Evolutionary conservation across 495 filamentous ascomycete genomes (phyloP), one percentile per base, ranked within the genome.

Genomic region (Xylaria castorea): DNA sequence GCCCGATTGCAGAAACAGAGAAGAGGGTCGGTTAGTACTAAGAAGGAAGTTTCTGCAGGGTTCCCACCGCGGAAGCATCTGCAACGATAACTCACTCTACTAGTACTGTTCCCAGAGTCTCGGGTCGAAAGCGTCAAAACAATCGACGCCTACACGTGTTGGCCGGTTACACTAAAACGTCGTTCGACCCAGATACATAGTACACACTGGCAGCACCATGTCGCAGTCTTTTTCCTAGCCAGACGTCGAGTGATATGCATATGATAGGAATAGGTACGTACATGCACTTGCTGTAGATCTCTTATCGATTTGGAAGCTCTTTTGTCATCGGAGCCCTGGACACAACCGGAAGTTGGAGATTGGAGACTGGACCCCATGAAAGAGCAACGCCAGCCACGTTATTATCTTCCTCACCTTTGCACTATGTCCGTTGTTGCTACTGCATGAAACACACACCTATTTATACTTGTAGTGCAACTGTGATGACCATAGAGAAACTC

Each of bases 61-160:
- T n/a, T 51, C 60, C 60, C 34, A 5, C 58, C 48, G 30, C 34
- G 34, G 66, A 57, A 30, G 66, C 48, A 32, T 30, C n/a, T 57
- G 66, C 34, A 27, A 50, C 7, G 50, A 30, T 20, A 44, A 67
- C 30, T 42, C 27, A 5, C 50, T 44, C 20, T 60, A 16, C n/a
- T n/a, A n/a, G n/a, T n/a, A n/a, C 38, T 61, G 67, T 58, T 69
- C 60, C 67, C 67, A 69, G 53, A 69, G 32, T 46, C 51, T 69
- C 51, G 67, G 67, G 67, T 69, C 66, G 66, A 53, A 42, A 36
- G 64, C 5, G 7, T 38, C 40, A 32, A 51, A 38, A 51, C 11
- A 2, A 27, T 68, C n/a, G 27, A 68, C 36, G 34, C 22, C 42
- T 53, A 16, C 64, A 36, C 32, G 22, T 40, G 20, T 55, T 44